Evolutionary conservation across 2,329 filamentous ascomycete species (phyloP), one percentile per base, ranked within the genome.

Genomic region (Sclerotinia glacialis): DNA sequence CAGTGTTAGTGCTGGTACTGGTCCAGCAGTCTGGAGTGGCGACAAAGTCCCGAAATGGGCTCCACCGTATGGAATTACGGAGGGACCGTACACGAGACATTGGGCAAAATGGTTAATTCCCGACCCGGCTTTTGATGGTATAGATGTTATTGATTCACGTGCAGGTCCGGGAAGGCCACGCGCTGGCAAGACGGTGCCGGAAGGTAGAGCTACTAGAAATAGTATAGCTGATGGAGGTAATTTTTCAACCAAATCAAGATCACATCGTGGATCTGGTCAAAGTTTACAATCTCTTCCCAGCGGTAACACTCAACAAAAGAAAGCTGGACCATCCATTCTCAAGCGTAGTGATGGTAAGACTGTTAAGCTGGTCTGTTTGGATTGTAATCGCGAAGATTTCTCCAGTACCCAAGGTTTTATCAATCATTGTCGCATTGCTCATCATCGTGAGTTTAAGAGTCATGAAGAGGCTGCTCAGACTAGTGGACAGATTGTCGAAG

Each of bases 391-490:
- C 70, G 91, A 92, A 77, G 92, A 97, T 77, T 98, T 98, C 76
- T 93, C 90, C 66, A 98, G 93, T 80, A 96, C 93, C 0, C 95
- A 98, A 78, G 95, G 95, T n/a, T 98, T 98, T 79, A 95, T 99
- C 80, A 99, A 99, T 76, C 95, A 99, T 77, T 98, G 94, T 77
- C 92, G 95, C 67, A 98, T 99, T 73, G 93, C 93, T 34, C 95
- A 99, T 79, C 91, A 90, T 76, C 86, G 92, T 67, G 93, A 96
- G 70, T 98, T 93, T 82, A 94, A 96, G 79, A 97, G 92, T 73
- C 95, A 99, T 75, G 94, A 98, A 77, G 92, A 93, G 74, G 95
- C 95, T 69, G 95, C 94, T 44, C 84, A 93, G 66, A 90, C 91
- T 68, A 96, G 92, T 72, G 95, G 95, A 63, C 89, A 93, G 71